Evolutionary conservation across 257 asterid genomes (phyloP).

Genomic region (Penstemon eatonii): DNA sequence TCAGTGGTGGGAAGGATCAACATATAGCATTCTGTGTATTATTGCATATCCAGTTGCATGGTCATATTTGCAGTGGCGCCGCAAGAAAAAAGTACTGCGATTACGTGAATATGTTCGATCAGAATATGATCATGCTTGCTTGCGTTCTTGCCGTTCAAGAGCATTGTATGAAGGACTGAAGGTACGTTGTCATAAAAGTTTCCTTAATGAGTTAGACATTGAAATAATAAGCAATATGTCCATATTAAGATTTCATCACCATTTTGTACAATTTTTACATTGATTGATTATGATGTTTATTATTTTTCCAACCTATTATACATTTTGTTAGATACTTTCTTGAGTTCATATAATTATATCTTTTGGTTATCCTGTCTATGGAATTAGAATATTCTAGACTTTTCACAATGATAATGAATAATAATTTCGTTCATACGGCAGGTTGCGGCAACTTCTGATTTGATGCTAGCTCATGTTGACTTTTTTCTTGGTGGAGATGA

Average conservation of each 20-base stretch:
- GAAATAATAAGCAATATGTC: not conserved
- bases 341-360: no score
- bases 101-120: slow-evolving; percentile 93
- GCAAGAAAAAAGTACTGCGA: slow-evolving; percentile 69
- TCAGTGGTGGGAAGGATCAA: slow-evolving; percentile 97
- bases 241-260: not conserved
- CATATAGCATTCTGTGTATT: slow-evolving; percentile 60
- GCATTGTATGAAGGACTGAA: slow-evolving; percentile 92
- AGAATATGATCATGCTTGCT: slow-evolving; percentile 93
- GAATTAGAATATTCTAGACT: not conserved
- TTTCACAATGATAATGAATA: slow-evolving; percentile 21
- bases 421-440: slow-evolving; percentile 30
- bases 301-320: no score
- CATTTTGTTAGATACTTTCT: no score
- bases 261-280: not conserved
- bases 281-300: no score
- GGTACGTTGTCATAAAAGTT: slow-evolving; percentile 41
- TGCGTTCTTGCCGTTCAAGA: slow-evolving; percentile 92
- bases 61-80: slow-evolving; percentile 87
- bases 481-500: slow-evolving; percentile 97
- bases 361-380: no score
- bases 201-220: slow-evolving; percentile 12
- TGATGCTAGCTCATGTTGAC: slow-evolving; percentile 83
- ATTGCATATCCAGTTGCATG: slow-evolving; percentile 81
- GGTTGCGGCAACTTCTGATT: slow-evolving; percentile 91